A percentile compares a stretch with the other conserved stretches of the same genome.
phyloP scores from a whole-genome alignment of 805 yeast genomes.

The Wickerhamiella musiphila region DNA sequence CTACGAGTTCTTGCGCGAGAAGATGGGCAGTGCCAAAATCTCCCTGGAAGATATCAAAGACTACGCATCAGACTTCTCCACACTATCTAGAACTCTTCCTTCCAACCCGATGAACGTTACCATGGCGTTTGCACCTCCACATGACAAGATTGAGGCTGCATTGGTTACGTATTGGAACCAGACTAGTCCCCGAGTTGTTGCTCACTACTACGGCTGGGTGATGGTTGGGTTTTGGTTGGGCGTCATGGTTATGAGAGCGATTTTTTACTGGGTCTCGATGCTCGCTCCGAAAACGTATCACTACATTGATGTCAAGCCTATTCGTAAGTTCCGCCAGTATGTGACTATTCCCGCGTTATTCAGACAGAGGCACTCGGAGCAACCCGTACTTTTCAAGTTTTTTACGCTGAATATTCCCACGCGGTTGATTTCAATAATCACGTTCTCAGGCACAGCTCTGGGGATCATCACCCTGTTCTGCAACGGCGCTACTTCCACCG shows the following conservation, averaged over 20 bases:
- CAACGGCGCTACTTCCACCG: not conserved
- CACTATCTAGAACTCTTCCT: too few species aligned
- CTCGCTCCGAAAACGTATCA: not conserved
- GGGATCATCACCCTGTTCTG: not conserved
- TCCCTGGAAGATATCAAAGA: too few species aligned
- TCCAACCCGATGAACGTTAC: too few species aligned
- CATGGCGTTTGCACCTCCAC: too few species aligned
- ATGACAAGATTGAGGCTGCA: too few species aligned
- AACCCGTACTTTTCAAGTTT: slow-evolving; percentile 3
- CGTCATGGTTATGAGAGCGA: not conserved
- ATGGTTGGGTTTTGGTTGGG: not conserved
- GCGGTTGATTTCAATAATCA: slow-evolving; percentile 24
- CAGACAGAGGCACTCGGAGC: slow-evolving; percentile 14
- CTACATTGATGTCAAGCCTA: not conserved
- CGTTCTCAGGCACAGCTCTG: slow-evolving; percentile 20
- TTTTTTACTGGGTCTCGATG: not conserved
- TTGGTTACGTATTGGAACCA: too few species aligned
- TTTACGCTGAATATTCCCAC: slow-evolving; percentile 21
- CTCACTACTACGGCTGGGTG: not conserved
- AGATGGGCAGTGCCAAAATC: too few species aligned
- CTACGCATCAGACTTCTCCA: too few species aligned
- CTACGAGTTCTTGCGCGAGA: too few species aligned
- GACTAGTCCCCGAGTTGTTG: too few species aligned
- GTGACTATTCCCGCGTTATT: slow-evolving; percentile 19
- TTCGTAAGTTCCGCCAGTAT: not conserved